Evolutionary conservation across 225 moss, liverwort and hornwort genomes (phyloP).

Genomic region (Pseudisothecium myosuroides): DNA sequence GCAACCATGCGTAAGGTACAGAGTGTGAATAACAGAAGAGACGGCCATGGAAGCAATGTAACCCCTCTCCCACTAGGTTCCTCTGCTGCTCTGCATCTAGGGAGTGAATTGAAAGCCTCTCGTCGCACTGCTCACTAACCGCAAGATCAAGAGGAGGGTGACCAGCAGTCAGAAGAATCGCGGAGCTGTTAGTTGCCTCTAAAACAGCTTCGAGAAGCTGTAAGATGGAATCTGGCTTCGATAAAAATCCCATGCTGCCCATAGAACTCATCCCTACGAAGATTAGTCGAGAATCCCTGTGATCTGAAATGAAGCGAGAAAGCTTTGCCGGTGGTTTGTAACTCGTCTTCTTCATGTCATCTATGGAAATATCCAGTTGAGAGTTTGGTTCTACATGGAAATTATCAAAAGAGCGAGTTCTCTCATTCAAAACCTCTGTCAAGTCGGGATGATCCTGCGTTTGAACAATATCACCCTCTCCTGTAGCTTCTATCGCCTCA

Average conservation of each 20-base stretch:
- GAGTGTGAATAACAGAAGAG: conserved; percentile 69
- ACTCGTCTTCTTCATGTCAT: not conserved
- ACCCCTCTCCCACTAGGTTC: conserved; percentile 19
- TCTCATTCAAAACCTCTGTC: not conserved
- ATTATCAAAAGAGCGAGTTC: not conserved
- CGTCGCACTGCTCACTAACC: conserved; percentile 1
- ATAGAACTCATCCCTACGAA: conserved; percentile 77
- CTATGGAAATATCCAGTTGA: not conserved
- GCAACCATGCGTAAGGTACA: conserved; percentile 64
- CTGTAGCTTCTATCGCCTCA: not conserved
- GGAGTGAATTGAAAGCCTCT: not conserved
- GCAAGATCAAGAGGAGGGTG: conserved; percentile 54
- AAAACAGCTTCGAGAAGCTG: conserved; percentile 35
- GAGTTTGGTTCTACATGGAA: not conserved
- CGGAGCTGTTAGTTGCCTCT: conserved; percentile 24
- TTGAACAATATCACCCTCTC: not conserved
- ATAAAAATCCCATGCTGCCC: conserved; percentile 85
- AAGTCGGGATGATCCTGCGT: not conserved
- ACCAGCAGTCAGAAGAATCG: conserved; percentile 57
- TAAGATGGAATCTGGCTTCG: conserved; percentile 37
- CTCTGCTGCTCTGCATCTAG: not conserved
- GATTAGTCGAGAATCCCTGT: conserved; percentile 13
- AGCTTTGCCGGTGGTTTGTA: conserved; percentile 33
- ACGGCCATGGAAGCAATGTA: conserved; percentile 33
- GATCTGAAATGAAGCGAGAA: conserved; percentile 25